Base-by-base conservation (phyloP, 768 basidiomycete species). In the Exidia glandulosa region DNA sequence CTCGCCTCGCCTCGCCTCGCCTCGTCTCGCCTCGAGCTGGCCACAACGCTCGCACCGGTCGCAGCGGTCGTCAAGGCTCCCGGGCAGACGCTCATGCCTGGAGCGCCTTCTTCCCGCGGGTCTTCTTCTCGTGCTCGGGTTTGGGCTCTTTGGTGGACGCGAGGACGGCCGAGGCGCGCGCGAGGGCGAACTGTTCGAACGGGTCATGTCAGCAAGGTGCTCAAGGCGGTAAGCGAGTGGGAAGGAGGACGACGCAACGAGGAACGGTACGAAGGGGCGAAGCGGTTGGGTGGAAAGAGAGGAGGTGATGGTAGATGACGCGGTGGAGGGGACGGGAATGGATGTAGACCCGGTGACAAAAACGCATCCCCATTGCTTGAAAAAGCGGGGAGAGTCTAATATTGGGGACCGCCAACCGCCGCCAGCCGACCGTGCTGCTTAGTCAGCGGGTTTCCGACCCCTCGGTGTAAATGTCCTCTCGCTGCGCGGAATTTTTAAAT, bases 151-250 rank as follows among this genome's bases (percentile, higher is more conserved):
- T 83, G 75, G 88, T 86, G 57, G 88, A 73, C 30, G 78, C 80
- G 59, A 85, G 64, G 62, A 91, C 77, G 47, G 88, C 86, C 62
- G 88, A 88, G 30, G 84, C 81, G 63, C 90, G 88, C 55, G 85
- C 87, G 52, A 92, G 79, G 62, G 84, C 78, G 62, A 86, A 86
- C 89, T 91, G 66, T 23, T 25, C 1, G 37, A 3, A 33, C 31
- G 29, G 32, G 23, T 4, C 10, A 23, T 5, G 41, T 45, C 16
- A 45, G 41, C 41, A n/a, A n/a, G 41, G 7, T 9, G 16, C 16
- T 45, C 10, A 5, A 45, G 23, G 5, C 16, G 41, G n/a, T n/a
- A n/a, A n/a, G n/a, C n/a, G n/a, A n/a, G n/a, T n/a, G n/a, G n/a
- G n/a, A n/a, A n/a, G n/a, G n/a, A n/a, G n/a, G n/a, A n/a, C n/a